These are phyloP conservation scores for Leccinum aurantiacum DNA, from an alignment of 768 basidiomycete genomes.

Conservation along the genomic window DNA sequence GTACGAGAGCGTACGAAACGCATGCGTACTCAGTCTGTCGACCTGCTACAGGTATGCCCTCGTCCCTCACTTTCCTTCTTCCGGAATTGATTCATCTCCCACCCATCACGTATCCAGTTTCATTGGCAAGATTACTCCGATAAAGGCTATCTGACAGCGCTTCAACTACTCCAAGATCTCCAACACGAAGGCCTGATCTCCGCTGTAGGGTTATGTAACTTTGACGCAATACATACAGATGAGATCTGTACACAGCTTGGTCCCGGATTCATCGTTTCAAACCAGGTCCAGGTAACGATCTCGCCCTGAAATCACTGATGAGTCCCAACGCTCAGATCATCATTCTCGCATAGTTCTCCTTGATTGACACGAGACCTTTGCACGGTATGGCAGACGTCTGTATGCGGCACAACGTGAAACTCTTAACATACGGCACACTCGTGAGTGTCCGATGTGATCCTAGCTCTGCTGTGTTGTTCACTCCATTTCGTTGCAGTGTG, in stretches of 20 bases:
- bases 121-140: constrained; percentile 75
- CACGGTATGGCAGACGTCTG: constrained; percentile 80
- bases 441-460: constrained; percentile 41
- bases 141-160: constrained; percentile 46
- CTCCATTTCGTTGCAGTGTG: constrained; percentile 52
- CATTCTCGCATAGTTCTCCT: constrained; percentile 57
- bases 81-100: neutral
- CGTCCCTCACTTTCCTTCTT: neutral
- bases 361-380: constrained; percentile 76
- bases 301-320: neutral
- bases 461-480: constrained; percentile 5
- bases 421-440: constrained; percentile 80
- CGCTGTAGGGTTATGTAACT: constrained; percentile 77
- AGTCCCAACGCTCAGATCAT: constrained; percentile 18
- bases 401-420: constrained; percentile 65
- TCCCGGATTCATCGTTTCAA: constrained; percentile 70
- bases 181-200: constrained; percentile 58
- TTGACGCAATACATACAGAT: constrained; percentile 71
- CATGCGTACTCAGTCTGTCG: constrained; percentile 58
- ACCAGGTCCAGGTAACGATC: constrained; percentile 72
- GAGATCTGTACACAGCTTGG: constrained; percentile 79
- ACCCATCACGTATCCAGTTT: constrained; percentile 45
- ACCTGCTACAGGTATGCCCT: constrained; percentile 65
- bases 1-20: constrained; percentile 70
- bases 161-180: constrained; percentile 57